Base-by-base conservation (phyloP, 139 green algal genomes). In the Tetradesmus lagerheimii region DNA sequence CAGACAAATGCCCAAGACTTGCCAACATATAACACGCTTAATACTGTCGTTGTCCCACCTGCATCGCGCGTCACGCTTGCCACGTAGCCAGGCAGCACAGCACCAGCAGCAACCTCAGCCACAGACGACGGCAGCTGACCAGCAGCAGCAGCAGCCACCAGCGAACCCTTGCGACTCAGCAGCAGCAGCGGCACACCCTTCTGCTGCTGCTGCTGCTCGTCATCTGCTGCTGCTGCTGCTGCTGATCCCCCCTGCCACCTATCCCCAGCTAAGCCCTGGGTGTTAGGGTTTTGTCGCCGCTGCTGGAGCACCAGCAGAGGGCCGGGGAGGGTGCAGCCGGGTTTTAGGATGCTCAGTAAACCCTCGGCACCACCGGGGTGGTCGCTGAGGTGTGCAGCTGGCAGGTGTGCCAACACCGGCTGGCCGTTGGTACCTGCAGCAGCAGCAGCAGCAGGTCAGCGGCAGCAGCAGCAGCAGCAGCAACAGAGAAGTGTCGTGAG, bases 51-150 rank as follows among this genome's bases (percentile, higher is more conserved):
- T 34, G 37, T 45, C 18, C 31, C 14, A 84, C 78, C 50, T 0
- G 50, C 53, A 75, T 97, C 94, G 0, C 57, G 27, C 0, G 93
- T 97, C 1, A 98, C 91, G 38, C 41, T 95, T 14, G 95, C 95
- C 8, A 99, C 95, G 66, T 97, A 99, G 38, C 96, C 98, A 2
- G 96, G 92, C 62, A 96, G 83, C 27, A 96, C 38, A 20, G 88
- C 78, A 2, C 92, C 93, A 83, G 94, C 85, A 15, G 43, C 43
- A 14, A 98, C 92, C 15, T 93, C 92, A 0, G 87, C 89, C 4
- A 97, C 27, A 4, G 14, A 37, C 0, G 38, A 27, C 0, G 95
- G 96, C 83, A 97, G 92, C 29, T 53, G 0, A 14, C 86, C 90
- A 15, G 93, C 94, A 82, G 89, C 90, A 16, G 93, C 94, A 0